Conservation (phyloP, 192 early-diverging fungal genomes). For the Coemansia erecta region DNA sequence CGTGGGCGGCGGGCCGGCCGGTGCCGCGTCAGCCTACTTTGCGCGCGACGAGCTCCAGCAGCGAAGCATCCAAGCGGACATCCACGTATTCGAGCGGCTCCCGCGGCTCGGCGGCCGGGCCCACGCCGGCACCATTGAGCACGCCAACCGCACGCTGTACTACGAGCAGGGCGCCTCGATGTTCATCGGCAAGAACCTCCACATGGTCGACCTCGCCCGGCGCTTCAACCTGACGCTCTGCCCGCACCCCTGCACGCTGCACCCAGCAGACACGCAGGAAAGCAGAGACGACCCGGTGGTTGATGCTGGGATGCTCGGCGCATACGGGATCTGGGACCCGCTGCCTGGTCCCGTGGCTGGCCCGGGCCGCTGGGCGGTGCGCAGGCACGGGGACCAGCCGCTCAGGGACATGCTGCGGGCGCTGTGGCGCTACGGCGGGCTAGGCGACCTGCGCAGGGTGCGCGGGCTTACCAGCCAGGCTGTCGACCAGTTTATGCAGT, state of each 20-base stretch:
- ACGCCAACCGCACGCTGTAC: slow-evolving; percentile 18
- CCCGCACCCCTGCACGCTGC: slow-evolving; percentile 28
- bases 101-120: slow-evolving; percentile 21
- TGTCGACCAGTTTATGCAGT: slow-evolving; percentile 33
- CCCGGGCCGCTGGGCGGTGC: slow-evolving; percentile 15
- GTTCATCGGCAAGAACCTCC: slow-evolving; percentile 30
- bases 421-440: slow-evolving; percentile 29
- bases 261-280: neutral
- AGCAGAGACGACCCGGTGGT: neutral
- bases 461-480: slow-evolving; percentile 14
- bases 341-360: neutral
- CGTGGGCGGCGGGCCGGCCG: slow-evolving; percentile 20
- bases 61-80: slow-evolving; percentile 7
- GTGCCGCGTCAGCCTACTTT: slow-evolving; percentile 17
- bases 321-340: slow-evolving; percentile 27
- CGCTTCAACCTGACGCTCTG: slow-evolving; percentile 32
- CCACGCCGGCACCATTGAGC: slow-evolving; percentile 9
- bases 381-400: slow-evolving; percentile 5
- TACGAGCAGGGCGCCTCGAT: slow-evolving; percentile 36
- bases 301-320: neutral
- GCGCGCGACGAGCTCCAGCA: slow-evolving; percentile 10
- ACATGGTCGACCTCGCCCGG: slow-evolving; percentile 19
- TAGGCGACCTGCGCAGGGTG: slow-evolving; percentile 11
- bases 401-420: slow-evolving; percentile 7
- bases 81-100: slow-evolving; percentile 29